These are phyloP conservation scores for Exutisphaerella laricina DNA, from an alignment of 2,329 filamentous ascomycete genomes.

Conservation along the genomic window DNA sequence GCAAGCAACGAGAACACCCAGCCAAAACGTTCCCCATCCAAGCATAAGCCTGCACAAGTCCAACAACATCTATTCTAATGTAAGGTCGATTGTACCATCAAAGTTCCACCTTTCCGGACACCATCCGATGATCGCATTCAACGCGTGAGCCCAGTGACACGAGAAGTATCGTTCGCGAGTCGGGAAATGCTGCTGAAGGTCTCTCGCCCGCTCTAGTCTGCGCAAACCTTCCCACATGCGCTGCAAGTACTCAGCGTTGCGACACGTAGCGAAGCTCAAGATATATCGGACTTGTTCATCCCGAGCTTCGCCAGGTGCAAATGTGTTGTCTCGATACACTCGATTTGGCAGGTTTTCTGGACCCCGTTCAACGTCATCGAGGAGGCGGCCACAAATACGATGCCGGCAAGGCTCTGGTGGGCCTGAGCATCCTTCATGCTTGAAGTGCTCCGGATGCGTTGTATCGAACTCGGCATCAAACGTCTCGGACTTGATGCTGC, in stretches of 20 bases:
- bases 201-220: not conserved
- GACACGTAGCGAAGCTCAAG: not conserved
- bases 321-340: not conserved
- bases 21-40: no score
- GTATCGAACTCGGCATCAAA: not conserved
- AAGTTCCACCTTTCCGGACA: slow-evolving; percentile 1
- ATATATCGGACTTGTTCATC: slow-evolving; percentile 2
- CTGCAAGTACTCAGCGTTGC: not conserved
- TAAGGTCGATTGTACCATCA: not conserved
- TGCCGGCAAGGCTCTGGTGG: not conserved
- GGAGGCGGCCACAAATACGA: not conserved
- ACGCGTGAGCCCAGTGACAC: not conserved
- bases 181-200: not conserved
- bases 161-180: not conserved
- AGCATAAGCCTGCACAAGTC: not conserved
- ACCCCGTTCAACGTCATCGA: not conserved
- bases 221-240: not conserved
- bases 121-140: not conserved
- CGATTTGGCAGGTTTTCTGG: not conserved
- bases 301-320: not conserved
- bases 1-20: no score
- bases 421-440: not conserved
- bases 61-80: not conserved
- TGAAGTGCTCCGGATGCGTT: not conserved
- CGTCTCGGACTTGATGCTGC: slow-evolving; percentile 2